phyloP scores from a whole-genome alignment of 78 protist species.

The Ministeria vibrans region DNA sequence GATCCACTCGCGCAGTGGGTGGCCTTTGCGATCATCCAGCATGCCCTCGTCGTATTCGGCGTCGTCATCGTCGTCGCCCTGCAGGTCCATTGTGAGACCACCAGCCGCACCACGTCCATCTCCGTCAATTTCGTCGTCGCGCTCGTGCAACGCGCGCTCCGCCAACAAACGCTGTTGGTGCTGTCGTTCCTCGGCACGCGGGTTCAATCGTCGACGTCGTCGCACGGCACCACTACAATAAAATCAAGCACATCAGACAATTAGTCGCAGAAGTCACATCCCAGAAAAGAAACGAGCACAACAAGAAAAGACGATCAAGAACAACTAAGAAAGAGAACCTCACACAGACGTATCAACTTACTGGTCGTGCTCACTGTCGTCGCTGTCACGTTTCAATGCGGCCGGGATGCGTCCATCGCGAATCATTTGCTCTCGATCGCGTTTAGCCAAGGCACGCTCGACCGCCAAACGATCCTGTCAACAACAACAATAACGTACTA shows the following conservation, averaged over 20 bases:
- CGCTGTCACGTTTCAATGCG: too few species aligned
- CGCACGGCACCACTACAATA: too few species aligned
- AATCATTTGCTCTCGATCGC: neutral
- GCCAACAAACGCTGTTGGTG: too few species aligned
- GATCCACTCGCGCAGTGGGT: conserved; percentile 53
- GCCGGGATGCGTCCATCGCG: neutral
- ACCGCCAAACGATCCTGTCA: neutral
- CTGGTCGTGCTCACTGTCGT: neutral
- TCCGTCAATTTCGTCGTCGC: too few species aligned
- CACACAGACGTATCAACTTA: neutral
- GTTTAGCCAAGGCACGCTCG: neutral
- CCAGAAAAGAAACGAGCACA: neutral
- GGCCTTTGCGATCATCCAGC: conserved; percentile 45
- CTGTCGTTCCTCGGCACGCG: neutral
- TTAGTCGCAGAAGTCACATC: neutral
- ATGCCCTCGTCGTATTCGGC: neutral
- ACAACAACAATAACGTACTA: neutral
- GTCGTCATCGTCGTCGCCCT: neutral
- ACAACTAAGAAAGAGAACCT: neutral
- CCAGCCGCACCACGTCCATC: neutral
- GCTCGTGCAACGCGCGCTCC: neutral
- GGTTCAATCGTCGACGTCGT: neutral
- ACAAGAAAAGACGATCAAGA: neutral
- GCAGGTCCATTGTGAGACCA: neutral
- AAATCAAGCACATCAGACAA: neutral